Conservation (phyloP, 208 protist genomes). For the Leishmania turanica region DNA sequence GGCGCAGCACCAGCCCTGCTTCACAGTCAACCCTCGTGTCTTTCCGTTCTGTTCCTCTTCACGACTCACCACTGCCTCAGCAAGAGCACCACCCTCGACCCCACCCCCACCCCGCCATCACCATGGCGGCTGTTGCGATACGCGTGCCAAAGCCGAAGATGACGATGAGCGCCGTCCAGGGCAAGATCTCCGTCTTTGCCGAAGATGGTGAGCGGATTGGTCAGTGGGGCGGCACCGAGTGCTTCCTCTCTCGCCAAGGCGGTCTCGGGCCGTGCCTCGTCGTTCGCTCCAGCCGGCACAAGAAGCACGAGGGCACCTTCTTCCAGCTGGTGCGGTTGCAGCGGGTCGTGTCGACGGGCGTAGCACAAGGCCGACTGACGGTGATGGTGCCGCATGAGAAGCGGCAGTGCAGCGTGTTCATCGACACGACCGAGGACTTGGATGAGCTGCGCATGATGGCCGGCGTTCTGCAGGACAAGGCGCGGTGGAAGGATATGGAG, state of each 20-base stretch:
- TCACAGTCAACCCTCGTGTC: neutral
- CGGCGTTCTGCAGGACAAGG: constrained; percentile 51
- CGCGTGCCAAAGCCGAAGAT: constrained; percentile 51
- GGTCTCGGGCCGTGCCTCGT: constrained; percentile 80
- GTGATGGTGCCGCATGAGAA: constrained; percentile 62
- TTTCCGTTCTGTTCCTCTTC: neutral
- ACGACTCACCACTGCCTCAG: neutral
- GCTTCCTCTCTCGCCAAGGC: constrained; percentile 76
- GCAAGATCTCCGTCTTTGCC: constrained; percentile 54
- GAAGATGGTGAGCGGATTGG: constrained; percentile 74
- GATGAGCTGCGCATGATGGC: constrained; percentile 73
- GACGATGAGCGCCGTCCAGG: constrained; percentile 59
- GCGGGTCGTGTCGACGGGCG: constrained; percentile 54
- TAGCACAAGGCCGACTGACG: constrained; percentile 67
- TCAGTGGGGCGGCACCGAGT: constrained; percentile 85
- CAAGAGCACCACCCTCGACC: neutral
- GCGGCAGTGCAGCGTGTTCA: constrained; percentile 64
- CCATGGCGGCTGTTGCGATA: constrained; percentile 27
- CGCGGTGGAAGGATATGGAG: constrained; percentile 63
- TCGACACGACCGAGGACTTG: constrained; percentile 65
- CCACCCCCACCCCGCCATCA: neutral
- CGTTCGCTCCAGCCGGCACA: constrained; percentile 69
- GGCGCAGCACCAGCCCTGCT: neutral
- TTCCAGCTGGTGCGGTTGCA: constrained; percentile 60
- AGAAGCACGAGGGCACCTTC: constrained; percentile 69